These are phyloP conservation scores for Cladosporium velox DNA, from an alignment of 2,329 filamentous ascomycete species.

Conservation along the genomic window DNA sequence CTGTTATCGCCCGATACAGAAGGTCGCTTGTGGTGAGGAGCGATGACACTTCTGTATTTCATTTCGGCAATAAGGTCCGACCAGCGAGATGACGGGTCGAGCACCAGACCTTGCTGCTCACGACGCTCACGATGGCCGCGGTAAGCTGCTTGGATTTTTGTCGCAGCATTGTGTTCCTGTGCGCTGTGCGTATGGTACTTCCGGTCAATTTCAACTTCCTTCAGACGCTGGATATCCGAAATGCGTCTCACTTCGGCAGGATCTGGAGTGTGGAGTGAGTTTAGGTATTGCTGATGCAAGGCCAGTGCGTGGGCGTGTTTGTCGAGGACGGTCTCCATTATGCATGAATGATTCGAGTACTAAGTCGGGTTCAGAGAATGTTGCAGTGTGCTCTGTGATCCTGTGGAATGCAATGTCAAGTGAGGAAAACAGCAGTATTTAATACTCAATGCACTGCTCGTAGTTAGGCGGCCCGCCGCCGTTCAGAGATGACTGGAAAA, in stretches of 20 bases:
- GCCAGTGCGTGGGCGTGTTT: conserved; percentile 1
- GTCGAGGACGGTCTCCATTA: conserved; percentile 5
- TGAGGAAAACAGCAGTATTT: not conserved
- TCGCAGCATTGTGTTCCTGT: conserved; percentile 34
- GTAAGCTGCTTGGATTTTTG: conserved; percentile 61
- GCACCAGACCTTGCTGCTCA: conserved; percentile 66
- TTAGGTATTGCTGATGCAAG: conserved; percentile 32
- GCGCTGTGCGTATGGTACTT: conserved; percentile 30
- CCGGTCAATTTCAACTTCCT: conserved; percentile 29
- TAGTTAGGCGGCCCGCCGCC: not conserved
- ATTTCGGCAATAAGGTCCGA: conserved; percentile 55
- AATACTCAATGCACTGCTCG: not conserved
- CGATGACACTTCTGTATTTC: conserved; percentile 31
- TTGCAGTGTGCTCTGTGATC: not conserved
- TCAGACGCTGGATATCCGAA: conserved; percentile 28
- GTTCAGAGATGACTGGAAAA: not conserved
- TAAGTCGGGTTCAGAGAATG: not conserved
- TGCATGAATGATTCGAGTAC: not conserved
- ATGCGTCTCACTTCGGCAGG: conserved; percentile 28
- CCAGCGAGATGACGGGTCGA: conserved; percentile 72
- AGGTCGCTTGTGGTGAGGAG: conserved; percentile 23
- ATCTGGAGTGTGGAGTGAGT: conserved; percentile 28
- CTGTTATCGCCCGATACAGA: conserved; percentile 6
- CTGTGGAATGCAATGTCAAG: not conserved
- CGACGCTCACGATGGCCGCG: conserved; percentile 73